These are phyloP conservation scores for Ceriops zippeliana DNA, from an alignment of 345 rosid species.

Conservation along the genomic window DNA sequence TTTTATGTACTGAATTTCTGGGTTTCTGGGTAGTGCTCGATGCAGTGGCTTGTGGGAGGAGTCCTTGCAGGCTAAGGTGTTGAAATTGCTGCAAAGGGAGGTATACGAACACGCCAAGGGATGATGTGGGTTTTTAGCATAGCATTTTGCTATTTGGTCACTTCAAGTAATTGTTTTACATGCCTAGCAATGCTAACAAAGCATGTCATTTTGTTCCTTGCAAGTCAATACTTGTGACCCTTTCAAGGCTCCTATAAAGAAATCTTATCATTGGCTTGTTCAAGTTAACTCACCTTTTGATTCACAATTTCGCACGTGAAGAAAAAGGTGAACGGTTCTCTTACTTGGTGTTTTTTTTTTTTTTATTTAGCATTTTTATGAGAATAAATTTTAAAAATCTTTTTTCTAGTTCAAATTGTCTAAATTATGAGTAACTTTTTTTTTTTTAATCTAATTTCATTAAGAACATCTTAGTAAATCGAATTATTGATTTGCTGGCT, in stretches of 20 bases:
- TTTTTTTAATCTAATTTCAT: no score
- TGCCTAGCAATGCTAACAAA: neutral
- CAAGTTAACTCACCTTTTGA: neutral
- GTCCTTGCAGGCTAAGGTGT: neutral
- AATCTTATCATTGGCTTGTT: neutral
- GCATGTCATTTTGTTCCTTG: slow-evolving; percentile 10
- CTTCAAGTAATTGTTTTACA: slow-evolving; percentile 12
- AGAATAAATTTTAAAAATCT: no score
- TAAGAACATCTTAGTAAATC: no score
- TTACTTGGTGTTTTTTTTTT: no score
- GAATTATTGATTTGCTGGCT: no score
- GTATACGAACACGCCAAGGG: slow-evolving; percentile 18
- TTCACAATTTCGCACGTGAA: neutral
- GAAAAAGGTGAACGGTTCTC: neutral
- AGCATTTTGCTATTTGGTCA: neutral
- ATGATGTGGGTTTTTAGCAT: slow-evolving; percentile 5
- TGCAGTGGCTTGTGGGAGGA: neutral
- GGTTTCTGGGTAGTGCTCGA: neutral
- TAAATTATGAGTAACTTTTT: no score
- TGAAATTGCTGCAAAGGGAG: neutral
- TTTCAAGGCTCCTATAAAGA: slow-evolving; percentile 7
- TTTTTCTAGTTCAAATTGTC: no score
- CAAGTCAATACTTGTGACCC: slow-evolving; percentile 6
- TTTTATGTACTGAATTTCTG: neutral
- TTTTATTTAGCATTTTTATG: no score